These are phyloP conservation scores for Penicillium sp. DNA, from an alignment of 2,329 filamentous ascomycete species.

Conservation along the genomic window DNA sequence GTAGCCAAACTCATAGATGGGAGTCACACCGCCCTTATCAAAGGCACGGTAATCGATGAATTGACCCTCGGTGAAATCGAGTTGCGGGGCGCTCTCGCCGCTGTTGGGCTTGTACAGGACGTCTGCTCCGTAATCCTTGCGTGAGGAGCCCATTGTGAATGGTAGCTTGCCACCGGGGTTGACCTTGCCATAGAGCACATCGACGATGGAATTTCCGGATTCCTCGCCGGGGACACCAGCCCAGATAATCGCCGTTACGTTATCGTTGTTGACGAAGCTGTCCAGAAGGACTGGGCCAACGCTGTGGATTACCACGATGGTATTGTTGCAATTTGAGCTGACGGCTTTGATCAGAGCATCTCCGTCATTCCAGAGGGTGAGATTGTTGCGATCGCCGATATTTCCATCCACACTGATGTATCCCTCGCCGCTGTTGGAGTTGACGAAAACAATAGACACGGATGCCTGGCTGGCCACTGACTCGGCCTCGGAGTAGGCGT, in stretches of 20 bases:
- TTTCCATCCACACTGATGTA: slow-evolving; percentile 9
- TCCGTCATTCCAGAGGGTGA: slow-evolving; percentile 69
- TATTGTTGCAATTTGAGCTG: slow-evolving; percentile 71
- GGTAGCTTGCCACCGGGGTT: slow-evolving; percentile 10
- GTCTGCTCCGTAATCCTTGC: slow-evolving; percentile 28
- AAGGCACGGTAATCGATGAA: slow-evolving; percentile 52
- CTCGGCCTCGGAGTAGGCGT: slow-evolving; percentile 46
- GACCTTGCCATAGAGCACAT: slow-evolving; percentile 13
- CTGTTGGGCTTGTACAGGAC: slow-evolving; percentile 25
- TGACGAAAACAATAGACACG: slow-evolving; percentile 5
- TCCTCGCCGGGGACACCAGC: slow-evolving; percentile 37
- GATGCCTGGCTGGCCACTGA: slow-evolving; percentile 71
- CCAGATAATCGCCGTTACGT: slow-evolving; percentile 74
- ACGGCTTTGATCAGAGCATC: slow-evolving; percentile 83
- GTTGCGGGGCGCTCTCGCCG: slow-evolving; percentile 44
- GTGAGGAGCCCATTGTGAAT: slow-evolving; percentile 8
- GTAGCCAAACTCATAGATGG: slow-evolving; percentile 59
- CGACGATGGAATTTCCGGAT: slow-evolving; percentile 11
- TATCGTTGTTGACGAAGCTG: slow-evolving; percentile 57
- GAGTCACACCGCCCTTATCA: slow-evolving; percentile 50
- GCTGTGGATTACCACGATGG: slow-evolving; percentile 84
- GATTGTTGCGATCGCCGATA: slow-evolving; percentile 33
- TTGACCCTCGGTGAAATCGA: slow-evolving; percentile 55
- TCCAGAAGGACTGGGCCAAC: slow-evolving; percentile 63
- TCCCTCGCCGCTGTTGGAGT: slow-evolving; percentile 9